Base-by-base conservation (phyloP, 148 eudicot genomes). In the Agrostemma githago region DNA sequence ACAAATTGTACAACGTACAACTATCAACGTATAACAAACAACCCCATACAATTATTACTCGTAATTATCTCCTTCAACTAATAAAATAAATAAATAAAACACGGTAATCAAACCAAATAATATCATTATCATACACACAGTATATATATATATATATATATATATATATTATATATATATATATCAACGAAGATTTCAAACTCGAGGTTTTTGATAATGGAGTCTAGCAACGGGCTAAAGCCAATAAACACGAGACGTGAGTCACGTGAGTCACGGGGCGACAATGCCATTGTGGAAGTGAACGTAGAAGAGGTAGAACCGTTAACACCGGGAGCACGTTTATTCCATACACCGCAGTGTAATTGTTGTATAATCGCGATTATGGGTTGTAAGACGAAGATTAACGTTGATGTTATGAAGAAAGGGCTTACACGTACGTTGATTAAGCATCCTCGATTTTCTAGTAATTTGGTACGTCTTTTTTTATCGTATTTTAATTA, bases 381-480 rank as follows among this genome's bases (percentile, higher is more conserved):
- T 48, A 11, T 84, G 0, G 92, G 88, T 7, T 75, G 48, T n/a
- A 83, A 79, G 60, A 81, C 76, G 1, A 44, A 20, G 64, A 60
- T 84, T 53, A 76, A 86, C n/a, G 67, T 68, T 8, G 83, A 79
- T 1, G 62, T 71, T 3, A 41, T 85, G 54, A 87, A 68, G n/a
- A n/a, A 69, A 2, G 83, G 82, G 9, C 4, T 85, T 10, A 17
- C 17, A 1, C 74, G 66, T 39, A 80, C 76, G 42, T 60, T 85
- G 20, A 21, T 79, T 21, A 87, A 82, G 62, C 88, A 85, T 48
- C 93, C 93, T 77, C 89, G 90, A 11, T 82, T 89, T 82, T 85
- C 86, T 37, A 82, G 89, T 56, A 57, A 77, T 6, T 64, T 83
- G 75, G 93, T 87, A 76, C 63, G 78, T 15, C 6, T 72, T 54